A percentile compares a stretch with the other conserved stretches of the same genome.
Conservation (phyloP, 371 early-diverging fungal genomes). For the Mucor plumbeus region DNA sequence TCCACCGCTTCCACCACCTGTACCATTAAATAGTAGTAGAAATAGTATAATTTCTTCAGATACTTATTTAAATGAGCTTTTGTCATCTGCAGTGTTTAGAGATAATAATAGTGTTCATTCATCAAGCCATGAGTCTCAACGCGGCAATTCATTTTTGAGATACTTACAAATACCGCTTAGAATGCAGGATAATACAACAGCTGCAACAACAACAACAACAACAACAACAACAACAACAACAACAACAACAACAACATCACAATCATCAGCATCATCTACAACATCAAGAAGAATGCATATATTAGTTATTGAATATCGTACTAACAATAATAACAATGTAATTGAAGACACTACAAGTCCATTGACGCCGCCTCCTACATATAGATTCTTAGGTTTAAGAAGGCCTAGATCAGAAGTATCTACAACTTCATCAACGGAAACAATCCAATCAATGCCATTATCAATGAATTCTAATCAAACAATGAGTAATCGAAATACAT, state of each 20-base stretch:
- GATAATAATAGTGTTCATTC: constrained; percentile 3
- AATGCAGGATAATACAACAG: constrained; percentile 5
- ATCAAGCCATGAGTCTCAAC: background rate
- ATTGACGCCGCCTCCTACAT: constrained; percentile 6
- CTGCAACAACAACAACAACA: background rate
- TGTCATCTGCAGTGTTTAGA: constrained; percentile 1
- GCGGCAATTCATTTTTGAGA: constrained; percentile 8
- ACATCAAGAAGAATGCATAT: constrained; percentile 32
- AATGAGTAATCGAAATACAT: background rate
- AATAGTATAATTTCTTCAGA: constrained; percentile 18
- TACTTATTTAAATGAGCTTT: background rate
- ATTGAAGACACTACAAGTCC: background rate
- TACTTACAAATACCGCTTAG: constrained; percentile 24
- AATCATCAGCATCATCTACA: constrained; percentile 10
- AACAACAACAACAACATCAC: background rate
- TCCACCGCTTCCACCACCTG: constrained; percentile 1
- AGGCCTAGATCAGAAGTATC: constrained; percentile 28
- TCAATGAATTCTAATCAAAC: constrained; percentile 20
- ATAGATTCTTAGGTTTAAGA: constrained; percentile 21
- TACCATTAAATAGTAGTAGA: constrained; percentile 2
- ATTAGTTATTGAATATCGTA: constrained; percentile 25
- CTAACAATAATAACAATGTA: background rate
- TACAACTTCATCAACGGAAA: constrained; percentile 32
- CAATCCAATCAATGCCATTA: constrained; percentile 34
- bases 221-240: too few species aligned